Evolutionary conservation across 345 rosid genomes (phyloP).

Genomic region (Syzygium grande): DNA sequence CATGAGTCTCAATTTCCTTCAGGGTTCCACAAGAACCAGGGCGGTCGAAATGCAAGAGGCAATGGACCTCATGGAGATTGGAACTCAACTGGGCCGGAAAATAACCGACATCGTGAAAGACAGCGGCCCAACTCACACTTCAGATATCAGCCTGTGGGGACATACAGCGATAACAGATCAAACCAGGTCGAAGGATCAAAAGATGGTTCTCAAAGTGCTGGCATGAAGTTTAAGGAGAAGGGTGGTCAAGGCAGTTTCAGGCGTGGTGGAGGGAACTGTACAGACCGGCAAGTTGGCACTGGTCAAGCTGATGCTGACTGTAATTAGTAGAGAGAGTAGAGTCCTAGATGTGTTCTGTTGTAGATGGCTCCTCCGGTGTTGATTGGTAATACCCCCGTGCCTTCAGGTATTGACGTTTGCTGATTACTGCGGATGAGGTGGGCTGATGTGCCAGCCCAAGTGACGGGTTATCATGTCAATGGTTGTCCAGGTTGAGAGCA

Average conservation of each 20-base stretch:
- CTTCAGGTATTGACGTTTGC: conserved; percentile 6
- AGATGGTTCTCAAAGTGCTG: conserved; percentile 43
- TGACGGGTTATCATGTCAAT: background rate
- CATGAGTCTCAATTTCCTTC: conserved; percentile 31
- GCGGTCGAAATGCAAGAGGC: conserved; percentile 52
- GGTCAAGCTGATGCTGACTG: conserved; percentile 24
- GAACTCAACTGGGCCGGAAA: conserved; percentile 50
- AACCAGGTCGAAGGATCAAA: conserved; percentile 32
- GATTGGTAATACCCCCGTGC: background rate
- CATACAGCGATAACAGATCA: conserved; percentile 21
- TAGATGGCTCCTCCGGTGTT: background rate
- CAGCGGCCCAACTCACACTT: conserved; percentile 53
- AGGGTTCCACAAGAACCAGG: conserved; percentile 39
- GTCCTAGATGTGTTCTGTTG: background rate
- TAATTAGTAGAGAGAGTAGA: conserved; percentile 17
- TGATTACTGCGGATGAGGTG: background rate
- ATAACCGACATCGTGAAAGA: conserved; percentile 47
- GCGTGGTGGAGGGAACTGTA: conserved; percentile 44
- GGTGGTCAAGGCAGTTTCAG: conserved; percentile 47
- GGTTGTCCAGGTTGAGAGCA: conserved; percentile 31
- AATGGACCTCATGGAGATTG: conserved; percentile 63
- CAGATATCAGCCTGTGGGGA: conserved; percentile 80
- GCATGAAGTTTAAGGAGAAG: conserved; percentile 58
- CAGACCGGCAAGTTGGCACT: conserved; percentile 40
- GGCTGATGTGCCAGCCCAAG: background rate